Base-by-base conservation (phyloP, 2,329 filamentous ascomycete genomes). In the Verticillium zaregamsianum region DNA sequence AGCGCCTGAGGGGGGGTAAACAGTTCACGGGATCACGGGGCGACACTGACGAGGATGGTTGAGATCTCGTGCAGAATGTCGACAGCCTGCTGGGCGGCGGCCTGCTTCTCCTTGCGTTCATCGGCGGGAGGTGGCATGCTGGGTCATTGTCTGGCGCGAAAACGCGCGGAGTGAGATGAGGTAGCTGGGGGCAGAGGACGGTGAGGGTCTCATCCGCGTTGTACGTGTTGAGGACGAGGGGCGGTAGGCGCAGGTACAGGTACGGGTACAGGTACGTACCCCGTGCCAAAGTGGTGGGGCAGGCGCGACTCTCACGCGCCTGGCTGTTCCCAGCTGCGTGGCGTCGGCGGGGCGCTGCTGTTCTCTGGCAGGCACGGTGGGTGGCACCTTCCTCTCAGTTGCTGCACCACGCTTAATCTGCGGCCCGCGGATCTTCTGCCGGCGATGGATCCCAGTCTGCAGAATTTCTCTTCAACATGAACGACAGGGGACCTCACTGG, bases 31-130 rank as follows among this genome's bases (percentile, higher is more conserved):
- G 45, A 45, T 54, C 35, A 28, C 28, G 23, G 40, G 9, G 25
- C 17, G 35, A 25, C 49, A 79, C 86, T 68, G 79, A 97, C 94
- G 67, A 99, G 83, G 60, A 99, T 89, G 52, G 91, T 95, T 58
- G 94, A 90, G 67, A 95, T 94, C 73, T 95, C 91, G 68, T 92
- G 87, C 33, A 93, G 83, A 57, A 94, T 92, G 72, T 93, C 90
- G 65, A 95, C 90, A 59, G 90, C 91, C 71, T 94, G 90, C 68
- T 92, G 89, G 20, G 91, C 91, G 31, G 90, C 90, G 68, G 86
- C 85, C 74, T 91, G 89, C 76, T 92, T 92, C 63, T 87, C 85
- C 61, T 71, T 77, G 60, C 82, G 79, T 66, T 87, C 85, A 73
- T 76, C 76, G 59, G 70, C 66, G 40, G 69, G 77, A 73, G 73